A percentile compares a stretch with the other conserved stretches of the same genome.
Evolutionary conservation across 2,329 filamentous ascomycete genomes (phyloP).

Genomic region (Tetracladium maxilliforme): DNA sequence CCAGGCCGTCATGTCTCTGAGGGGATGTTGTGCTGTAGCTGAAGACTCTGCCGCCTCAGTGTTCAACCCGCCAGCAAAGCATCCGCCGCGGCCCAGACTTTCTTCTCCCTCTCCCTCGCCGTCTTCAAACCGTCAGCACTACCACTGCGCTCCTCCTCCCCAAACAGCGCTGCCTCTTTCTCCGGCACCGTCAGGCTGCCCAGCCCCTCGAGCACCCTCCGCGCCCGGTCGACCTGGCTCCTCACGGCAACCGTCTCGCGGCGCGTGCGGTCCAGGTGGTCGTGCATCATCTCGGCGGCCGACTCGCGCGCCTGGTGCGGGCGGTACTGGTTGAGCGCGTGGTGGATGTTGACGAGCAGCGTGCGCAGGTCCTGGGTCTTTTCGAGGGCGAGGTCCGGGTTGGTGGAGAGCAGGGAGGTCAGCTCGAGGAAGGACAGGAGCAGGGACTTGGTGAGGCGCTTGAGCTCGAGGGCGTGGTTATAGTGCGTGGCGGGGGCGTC

Average conservation of each 20-base stretch:
- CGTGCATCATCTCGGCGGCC: slow-evolving; percentile 76
- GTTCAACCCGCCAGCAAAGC: too few species aligned
- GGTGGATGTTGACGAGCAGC: slow-evolving; percentile 81
- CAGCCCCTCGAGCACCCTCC: slow-evolving; percentile 56
- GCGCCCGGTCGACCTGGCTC: slow-evolving; percentile 56
- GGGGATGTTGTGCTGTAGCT: too few species aligned
- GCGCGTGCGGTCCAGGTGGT: slow-evolving; percentile 57
- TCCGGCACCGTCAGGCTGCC: slow-evolving; percentile 25
- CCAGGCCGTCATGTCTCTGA: too few species aligned
- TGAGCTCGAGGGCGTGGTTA: slow-evolving; percentile 53
- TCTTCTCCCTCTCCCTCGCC: too few species aligned
- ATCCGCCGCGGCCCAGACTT: too few species aligned
- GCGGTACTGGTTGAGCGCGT: slow-evolving; percentile 85
- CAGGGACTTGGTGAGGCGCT: slow-evolving; percentile 68
- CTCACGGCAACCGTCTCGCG: slow-evolving; percentile 59
- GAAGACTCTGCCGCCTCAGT: too few species aligned
- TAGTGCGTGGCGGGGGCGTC: slow-evolving; percentile 38
- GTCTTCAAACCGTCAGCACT: not conserved
- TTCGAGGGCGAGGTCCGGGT: slow-evolving; percentile 43
- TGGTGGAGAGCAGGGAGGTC: slow-evolving; percentile 52
- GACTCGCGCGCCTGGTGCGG: slow-evolving; percentile 87
- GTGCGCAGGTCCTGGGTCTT: slow-evolving; percentile 71
- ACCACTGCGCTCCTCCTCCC: not conserved
- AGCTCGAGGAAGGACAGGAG: slow-evolving; percentile 84
- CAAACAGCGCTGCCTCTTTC: too few species aligned